Evolutionary conservation across 192 early-diverging fungal genomes (phyloP).

Genomic region (Coemansia sp.): DNA sequence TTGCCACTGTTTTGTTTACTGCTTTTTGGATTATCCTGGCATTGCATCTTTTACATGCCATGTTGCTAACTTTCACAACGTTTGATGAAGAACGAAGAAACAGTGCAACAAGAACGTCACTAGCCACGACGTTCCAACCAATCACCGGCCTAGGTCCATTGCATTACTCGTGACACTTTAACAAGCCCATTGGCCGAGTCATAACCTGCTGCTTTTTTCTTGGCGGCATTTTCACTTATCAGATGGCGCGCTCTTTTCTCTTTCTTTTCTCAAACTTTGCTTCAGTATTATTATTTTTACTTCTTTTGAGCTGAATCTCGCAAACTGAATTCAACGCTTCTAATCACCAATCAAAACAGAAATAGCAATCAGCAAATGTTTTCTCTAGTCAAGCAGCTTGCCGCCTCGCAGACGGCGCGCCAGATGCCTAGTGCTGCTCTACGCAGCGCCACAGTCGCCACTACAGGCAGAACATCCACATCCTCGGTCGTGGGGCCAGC

Average conservation of each 20-base stretch:
- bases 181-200: background rate
- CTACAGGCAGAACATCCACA: too few species aligned
- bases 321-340: too few species aligned
- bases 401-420: conserved; percentile 17
- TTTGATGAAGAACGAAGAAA: too few species aligned
- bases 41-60: too few species aligned
- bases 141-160: background rate
- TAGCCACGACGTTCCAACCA: background rate
- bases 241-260: background rate
- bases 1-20: too few species aligned
- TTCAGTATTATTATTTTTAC: background rate
- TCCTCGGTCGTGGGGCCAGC: conserved; percentile 3
- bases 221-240: conserved; percentile 4
- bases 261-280: conserved; percentile 5
- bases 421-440: conserved; percentile 16
- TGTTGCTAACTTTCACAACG: too few species aligned
- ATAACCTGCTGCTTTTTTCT: background rate
- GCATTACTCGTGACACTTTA: background rate
- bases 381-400: conserved; percentile 26
- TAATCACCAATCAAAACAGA: background rate
- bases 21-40: too few species aligned
- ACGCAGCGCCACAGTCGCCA: conserved; percentile 7
- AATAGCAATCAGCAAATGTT: conserved; percentile 24
- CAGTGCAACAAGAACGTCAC: too few species aligned
- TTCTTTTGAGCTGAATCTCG: background rate